phyloP scores from a whole-genome alignment of 2,329 filamentous ascomycete genomes.

The Phaeosphaeriaceae sp. region DNA sequence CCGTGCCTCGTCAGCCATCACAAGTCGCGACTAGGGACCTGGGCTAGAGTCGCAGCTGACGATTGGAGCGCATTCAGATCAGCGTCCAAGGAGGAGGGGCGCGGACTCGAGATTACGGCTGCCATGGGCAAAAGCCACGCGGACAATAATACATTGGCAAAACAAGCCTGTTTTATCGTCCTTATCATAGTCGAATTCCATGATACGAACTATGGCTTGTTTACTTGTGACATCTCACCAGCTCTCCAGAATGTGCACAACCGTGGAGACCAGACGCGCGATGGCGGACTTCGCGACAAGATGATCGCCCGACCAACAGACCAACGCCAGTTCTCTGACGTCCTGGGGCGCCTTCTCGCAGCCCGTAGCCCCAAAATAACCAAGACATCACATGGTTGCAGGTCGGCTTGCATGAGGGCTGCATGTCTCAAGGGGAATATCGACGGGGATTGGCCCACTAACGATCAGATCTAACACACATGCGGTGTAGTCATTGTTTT shows the following conservation, averaged over 20 bases:
- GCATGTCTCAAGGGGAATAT: conserved; percentile 4
- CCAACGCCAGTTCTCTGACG: conserved; percentile 26
- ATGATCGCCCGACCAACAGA: conserved; percentile 6
- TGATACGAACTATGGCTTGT: conserved; percentile 14
- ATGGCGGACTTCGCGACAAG: conserved; percentile 9
- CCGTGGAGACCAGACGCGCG: conserved; percentile 4
- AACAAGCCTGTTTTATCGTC: conserved; percentile 15
- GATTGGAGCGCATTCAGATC: conserved; percentile 3
- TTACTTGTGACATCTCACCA: conserved; percentile 35
- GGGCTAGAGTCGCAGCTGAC: conserved; percentile 17
- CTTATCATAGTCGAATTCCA: conserved; percentile 16
- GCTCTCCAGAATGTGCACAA: conserved; percentile 9
- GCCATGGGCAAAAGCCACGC: conserved; percentile 28
- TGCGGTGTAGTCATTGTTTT: not conserved
- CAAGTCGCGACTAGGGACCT: conserved; percentile 6
- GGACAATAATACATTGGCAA: conserved; percentile 26
- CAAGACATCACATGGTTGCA: conserved; percentile 7
- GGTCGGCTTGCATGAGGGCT: not conserved
- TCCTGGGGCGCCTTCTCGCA: conserved; percentile 6
- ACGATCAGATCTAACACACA: not conserved
- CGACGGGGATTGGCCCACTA: conserved; percentile 1
- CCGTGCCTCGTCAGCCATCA: conserved; percentile 10
- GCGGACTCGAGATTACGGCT: conserved; percentile 36
- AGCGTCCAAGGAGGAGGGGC: conserved; percentile 23
- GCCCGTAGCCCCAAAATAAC: conserved; percentile 1